phyloP scores from a whole-genome alignment of 805 yeast genomes.

The Saccharomycopsis sp. region DNA sequence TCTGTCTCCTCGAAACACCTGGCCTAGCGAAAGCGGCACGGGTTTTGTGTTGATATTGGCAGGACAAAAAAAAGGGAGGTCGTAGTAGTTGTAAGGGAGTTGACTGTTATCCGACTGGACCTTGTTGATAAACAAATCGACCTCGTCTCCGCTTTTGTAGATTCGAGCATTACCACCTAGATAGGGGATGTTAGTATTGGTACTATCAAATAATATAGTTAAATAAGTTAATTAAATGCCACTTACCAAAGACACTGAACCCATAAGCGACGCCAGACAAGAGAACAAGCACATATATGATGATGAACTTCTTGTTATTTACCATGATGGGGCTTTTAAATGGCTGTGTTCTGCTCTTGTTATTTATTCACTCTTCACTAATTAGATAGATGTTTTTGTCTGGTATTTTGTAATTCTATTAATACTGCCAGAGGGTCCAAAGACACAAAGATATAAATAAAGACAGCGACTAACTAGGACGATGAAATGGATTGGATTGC shows the following conservation, averaged over 20 bases:
- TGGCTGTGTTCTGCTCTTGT: too few species aligned
- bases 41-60: constrained; percentile 49
- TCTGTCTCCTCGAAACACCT: constrained; percentile 74
- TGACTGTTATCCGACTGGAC: constrained; percentile 74
- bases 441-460: too few species aligned
- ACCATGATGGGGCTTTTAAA: too few species aligned
- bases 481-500: too few species aligned
- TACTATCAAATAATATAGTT: too few species aligned
- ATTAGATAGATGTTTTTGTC: too few species aligned
- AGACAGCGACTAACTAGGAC: too few species aligned
- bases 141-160: constrained; percentile 44
- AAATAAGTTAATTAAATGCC: too few species aligned
- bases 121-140: constrained; percentile 67
- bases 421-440: too few species aligned
- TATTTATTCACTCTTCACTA: too few species aligned
- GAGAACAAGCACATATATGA: background rate
- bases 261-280: background rate
- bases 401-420: too few species aligned
- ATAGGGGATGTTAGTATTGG: background rate
- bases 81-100: constrained; percentile 70
- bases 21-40: constrained; percentile 64
- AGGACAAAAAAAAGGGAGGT: constrained; percentile 76
- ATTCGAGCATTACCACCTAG: background rate
- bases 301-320: background rate
- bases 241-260: background rate